phyloP scores from a whole-genome alignment of 2,329 filamentous ascomycete species.

The Sclerotinia minor region DNA sequence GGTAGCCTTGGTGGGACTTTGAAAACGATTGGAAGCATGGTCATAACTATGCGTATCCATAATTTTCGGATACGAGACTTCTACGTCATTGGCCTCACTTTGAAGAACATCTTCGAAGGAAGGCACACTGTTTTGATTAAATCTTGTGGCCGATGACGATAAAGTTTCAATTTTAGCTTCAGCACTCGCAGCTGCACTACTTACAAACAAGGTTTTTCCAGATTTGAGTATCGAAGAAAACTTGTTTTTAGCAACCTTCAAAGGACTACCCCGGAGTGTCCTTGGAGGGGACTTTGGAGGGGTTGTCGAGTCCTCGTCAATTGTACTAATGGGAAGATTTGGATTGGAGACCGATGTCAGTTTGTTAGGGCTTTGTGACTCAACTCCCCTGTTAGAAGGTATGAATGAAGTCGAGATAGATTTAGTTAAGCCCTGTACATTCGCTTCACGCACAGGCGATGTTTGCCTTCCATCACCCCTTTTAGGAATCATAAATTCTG shows the following conservation, averaged over 20 bases:
- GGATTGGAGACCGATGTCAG: conserved; percentile 61
- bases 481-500: conserved; percentile 50
- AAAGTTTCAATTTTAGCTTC: conserved; percentile 60
- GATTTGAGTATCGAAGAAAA: conserved; percentile 87
- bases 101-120: conserved; percentile 50
- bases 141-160: conserved; percentile 53
- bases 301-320: conserved; percentile 31
- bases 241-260: conserved; percentile 91
- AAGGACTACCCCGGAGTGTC: conserved; percentile 67
- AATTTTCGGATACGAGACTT: conserved; percentile 46
- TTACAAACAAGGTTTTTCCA: conserved; percentile 82
- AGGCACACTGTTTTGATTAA: conserved; percentile 47
- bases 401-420: conserved; percentile 63
- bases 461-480: conserved; percentile 41
- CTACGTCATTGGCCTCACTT: conserved; percentile 40
- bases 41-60: conserved; percentile 2
- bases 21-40: conserved; percentile 15
- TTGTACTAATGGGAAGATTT: conserved; percentile 55
- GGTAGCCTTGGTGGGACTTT: conserved; percentile 37
- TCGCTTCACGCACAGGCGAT: conserved; percentile 39
- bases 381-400: conserved; percentile 45
- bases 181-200: conserved; percentile 64
- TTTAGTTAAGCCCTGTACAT: conserved; percentile 56
- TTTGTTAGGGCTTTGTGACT: conserved; percentile 52
- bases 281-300: conserved; percentile 56